A percentile compares a stretch with the other conserved stretches of the same genome.
phyloP scores from a whole-genome alignment of 2,329 filamentous ascomycete genomes.

The Magnaporthiopsis poae region DNA sequence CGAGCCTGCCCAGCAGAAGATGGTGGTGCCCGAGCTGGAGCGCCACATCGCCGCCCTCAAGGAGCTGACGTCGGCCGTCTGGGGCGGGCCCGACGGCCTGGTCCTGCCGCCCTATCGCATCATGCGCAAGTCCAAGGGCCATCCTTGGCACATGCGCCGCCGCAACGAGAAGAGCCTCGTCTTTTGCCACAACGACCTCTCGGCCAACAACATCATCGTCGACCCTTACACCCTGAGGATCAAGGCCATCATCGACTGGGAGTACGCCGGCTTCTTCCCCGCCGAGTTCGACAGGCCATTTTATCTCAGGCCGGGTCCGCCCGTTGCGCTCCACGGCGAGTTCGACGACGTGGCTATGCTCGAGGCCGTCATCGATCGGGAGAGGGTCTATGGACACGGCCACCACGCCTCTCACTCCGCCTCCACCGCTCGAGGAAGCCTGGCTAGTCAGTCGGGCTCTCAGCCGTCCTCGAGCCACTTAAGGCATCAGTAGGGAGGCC shows the following conservation, averaged over 20 bases:
- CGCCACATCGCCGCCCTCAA: constrained; percentile 18
- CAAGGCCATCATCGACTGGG: constrained; percentile 20
- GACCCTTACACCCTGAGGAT: constrained; percentile 18
- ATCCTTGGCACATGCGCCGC: constrained; percentile 16
- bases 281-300: constrained; percentile 19
- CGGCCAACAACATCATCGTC: constrained; percentile 18
- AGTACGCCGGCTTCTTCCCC: constrained; percentile 20
- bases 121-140: constrained; percentile 15
- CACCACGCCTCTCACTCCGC: not conserved
- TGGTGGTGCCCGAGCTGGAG: constrained; percentile 20
- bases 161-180: constrained; percentile 15
- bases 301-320: constrained; percentile 17
- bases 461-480: not conserved
- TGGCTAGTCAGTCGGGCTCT: not conserved
- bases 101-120: constrained; percentile 23
- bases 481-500: not conserved
- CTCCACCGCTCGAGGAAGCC: not conserved
- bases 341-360: constrained; percentile 13
- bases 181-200: constrained; percentile 19
- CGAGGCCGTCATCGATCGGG: constrained; percentile 1
- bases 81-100: constrained; percentile 20
- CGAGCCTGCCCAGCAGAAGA: constrained; percentile 16
- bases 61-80: constrained; percentile 17
- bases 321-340: constrained; percentile 19
- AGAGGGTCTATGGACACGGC: constrained; percentile 1